Evolutionary conservation across 2,329 filamentous ascomycete genomes (phyloP), one percentile per base, ranked within the genome.

Genomic region (Metarhizium brunneum): DNA sequence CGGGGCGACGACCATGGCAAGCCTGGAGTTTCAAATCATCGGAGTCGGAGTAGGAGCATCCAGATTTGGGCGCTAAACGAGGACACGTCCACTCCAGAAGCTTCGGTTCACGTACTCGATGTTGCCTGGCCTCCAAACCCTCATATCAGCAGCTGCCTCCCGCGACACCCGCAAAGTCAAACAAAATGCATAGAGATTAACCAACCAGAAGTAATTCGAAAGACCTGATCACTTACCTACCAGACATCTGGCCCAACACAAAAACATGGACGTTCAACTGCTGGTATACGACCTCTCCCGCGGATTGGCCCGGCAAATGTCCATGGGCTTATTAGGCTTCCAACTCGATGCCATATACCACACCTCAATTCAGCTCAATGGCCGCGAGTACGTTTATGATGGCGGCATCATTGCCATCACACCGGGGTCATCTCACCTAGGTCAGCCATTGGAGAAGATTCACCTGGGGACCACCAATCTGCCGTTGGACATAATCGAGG

Each of bases 301-400:
- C n/a, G 81, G 81, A 20, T 62, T 84, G 47, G 80, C 80, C 14
- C 74, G 76, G 10, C 74, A 82, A 61, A 73, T 83, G 73, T 83
- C 80, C 18, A 69, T 73, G 73, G 70, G 75, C 58, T 61, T 78
- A 54, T 69, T 85, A 10, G 73, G 80, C 16, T 79, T 83, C 61
- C 75, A 80, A 53, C 89, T 96, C 52, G 92, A 97, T 69, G 94
- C 94, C 54, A 84, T 99, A 54, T 97, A 97, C 63, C 94, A 99
- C 69, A 97, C 94, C 0, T 90, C 92, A 0, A 85, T 99, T 54
- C 86, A 96, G 47, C 77, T 97, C 43, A 82, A 85, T 53, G 85
- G 86, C n/a, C 80, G 87, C 52, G 94, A 99, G 71, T 96, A 95
- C 69, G 83, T 92, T 64, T 97, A 92, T 63, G 92, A 95, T 58